Evolutionary conservation across 495 filamentous ascomycete genomes (phyloP).

Genomic region (Talaromyces borbonicus): DNA sequence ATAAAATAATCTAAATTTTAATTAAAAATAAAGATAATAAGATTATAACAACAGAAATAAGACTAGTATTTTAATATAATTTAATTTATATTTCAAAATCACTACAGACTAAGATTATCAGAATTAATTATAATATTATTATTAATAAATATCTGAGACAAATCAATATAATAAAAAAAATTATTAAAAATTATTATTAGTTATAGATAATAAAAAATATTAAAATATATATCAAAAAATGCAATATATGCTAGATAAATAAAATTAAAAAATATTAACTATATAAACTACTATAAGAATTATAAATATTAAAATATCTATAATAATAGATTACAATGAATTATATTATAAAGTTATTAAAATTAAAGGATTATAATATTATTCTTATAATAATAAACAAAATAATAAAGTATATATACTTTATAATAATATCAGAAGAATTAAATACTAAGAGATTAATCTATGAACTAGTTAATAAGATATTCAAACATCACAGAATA

Average conservation of each 20-base stretch:
- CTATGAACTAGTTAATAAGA: too few species aligned
- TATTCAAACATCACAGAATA: background rate
- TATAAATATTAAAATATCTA: too few species aligned
- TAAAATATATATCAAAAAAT: background rate
- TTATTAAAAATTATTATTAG: conserved; percentile 4
- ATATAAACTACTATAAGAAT: too few species aligned
- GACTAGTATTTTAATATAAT: conserved; percentile 8
- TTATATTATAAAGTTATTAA: too few species aligned
- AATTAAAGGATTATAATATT: too few species aligned
- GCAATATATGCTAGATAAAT: too few species aligned
- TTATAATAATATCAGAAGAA: background rate
- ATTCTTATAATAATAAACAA: background rate
- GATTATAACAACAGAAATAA: background rate
- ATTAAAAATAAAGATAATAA: background rate
- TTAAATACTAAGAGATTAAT: too few species aligned
- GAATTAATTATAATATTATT: background rate
- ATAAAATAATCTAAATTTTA: background rate
- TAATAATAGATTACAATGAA: too few species aligned
- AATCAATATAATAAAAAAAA: conserved; percentile 6
- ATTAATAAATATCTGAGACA: background rate
- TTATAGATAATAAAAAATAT: background rate
- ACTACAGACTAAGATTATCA: conserved; percentile 4
- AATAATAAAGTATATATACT: background rate
- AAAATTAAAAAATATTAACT: too few species aligned
- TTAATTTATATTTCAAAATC: conserved; percentile 8